phyloP scores from a whole-genome alignment of 345 rosid genomes.

The Triadica sebifera region DNA sequence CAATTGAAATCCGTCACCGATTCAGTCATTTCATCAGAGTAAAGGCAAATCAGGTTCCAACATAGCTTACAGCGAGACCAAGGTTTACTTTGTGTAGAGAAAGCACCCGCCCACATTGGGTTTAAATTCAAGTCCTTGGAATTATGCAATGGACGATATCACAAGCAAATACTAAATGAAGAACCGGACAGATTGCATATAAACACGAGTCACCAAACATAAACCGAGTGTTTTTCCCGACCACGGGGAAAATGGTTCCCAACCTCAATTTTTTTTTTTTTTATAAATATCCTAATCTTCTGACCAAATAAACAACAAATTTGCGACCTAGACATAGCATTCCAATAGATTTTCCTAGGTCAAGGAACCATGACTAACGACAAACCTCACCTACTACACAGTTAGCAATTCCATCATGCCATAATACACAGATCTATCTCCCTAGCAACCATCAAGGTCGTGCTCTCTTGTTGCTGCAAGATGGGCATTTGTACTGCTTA shows the following conservation, averaged over 20 bases:
- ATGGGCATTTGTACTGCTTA: constrained; percentile 31
- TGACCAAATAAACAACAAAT: constrained; percentile 26
- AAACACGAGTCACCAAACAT: constrained; percentile 8
- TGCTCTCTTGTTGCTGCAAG: constrained; percentile 32
- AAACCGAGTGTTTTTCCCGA: constrained; percentile 19
- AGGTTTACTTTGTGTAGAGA: too few species aligned
- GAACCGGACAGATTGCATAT: constrained; percentile 18
- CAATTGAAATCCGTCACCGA: too few species aligned
- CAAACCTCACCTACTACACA: constrained; percentile 45
- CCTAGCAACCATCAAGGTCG: constrained; percentile 12
- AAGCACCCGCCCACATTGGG: too few species aligned
- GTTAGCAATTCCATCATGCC: constrained; percentile 43
- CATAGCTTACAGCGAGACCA: too few species aligned
- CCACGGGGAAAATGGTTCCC: constrained; percentile 21
- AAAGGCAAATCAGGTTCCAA: too few species aligned
- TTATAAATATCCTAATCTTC: constrained; percentile 24
- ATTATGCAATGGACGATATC: background rate
- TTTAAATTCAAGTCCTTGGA: too few species aligned
- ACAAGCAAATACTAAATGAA: background rate
- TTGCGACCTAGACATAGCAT: constrained; percentile 28
- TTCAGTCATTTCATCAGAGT: too few species aligned
- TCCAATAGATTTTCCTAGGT: constrained; percentile 34
- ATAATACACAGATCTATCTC: constrained; percentile 6
- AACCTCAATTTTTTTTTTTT: background rate
- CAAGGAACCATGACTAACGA: constrained; percentile 29